Conservation (phyloP, 2,329 filamentous ascomycete genomes). For the Curvularia eragrostidis region DNA sequence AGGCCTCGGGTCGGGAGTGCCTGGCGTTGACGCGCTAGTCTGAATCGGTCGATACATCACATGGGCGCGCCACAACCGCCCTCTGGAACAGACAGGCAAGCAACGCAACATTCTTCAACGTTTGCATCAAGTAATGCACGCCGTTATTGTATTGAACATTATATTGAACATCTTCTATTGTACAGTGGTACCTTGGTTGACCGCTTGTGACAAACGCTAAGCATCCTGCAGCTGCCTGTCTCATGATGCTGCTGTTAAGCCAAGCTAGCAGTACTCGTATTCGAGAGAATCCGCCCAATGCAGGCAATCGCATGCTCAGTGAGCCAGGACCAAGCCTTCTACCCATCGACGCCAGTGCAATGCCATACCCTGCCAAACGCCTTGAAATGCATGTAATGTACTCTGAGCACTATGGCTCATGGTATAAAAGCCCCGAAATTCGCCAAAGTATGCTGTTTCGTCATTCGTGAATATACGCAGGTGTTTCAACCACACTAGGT, state of each 20-base stretch:
- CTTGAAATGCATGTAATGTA: conserved; percentile 20
- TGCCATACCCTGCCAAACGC: conserved; percentile 23
- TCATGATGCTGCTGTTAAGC: neutral
- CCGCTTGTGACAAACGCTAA: conserved; percentile 3
- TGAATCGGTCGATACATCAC: conserved; percentile 7
- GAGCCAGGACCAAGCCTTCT: neutral
- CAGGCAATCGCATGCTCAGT: neutral
- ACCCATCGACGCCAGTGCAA: conserved; percentile 2
- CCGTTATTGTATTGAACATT: too few species aligned
- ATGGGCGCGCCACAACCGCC: neutral
- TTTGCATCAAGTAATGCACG: neutral
- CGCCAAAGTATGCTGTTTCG: conserved; percentile 22
- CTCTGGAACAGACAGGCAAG: neutral
- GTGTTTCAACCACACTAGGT: neutral
- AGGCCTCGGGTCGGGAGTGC: conserved; percentile 18
- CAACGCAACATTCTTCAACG: neutral
- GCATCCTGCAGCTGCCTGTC: neutral
- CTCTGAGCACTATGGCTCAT: conserved; percentile 20
- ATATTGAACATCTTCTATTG: neutral
- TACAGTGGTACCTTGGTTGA: neutral
- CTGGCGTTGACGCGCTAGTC: conserved; percentile 20
- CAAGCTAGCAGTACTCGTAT: conserved; percentile 3
- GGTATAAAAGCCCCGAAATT: conserved; percentile 32
- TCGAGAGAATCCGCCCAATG: conserved; percentile 1
- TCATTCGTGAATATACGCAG: conserved; percentile 27